Evolutionary conservation across 2,329 filamentous ascomycete species (phyloP), one percentile per base, ranked within the genome.

Genomic region (Ophiostoma perfectum): DNA sequence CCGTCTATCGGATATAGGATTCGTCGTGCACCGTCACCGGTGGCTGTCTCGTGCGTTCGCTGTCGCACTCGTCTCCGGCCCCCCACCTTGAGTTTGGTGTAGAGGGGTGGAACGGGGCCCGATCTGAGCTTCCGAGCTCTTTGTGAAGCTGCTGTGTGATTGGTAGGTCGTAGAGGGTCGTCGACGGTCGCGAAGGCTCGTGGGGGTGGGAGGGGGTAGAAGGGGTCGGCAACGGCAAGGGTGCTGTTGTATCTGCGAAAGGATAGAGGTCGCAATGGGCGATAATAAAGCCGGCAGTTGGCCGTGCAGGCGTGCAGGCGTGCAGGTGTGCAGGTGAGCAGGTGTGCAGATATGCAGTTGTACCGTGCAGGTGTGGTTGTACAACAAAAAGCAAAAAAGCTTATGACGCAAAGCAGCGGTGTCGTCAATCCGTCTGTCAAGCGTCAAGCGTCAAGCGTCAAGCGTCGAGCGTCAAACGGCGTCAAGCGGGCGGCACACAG

Each of bases 361-460:
- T 27, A 27, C 27, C 27, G 27, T 27, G 27, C 27, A 27, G 18
- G 8, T 47, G 18, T 47, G 12, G 14, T 66, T 66, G 44, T 66
- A 45, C 27, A 63, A 42, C 60, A 42, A 60, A 38, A 63, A 42
- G 60, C 39, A 60, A 58, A 52, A 27, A 8, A 18, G 55, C 55
- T 6, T 60, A 60, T 60, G 55, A 60, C 55, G 55, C 55, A 38
- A 52, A 52, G 64, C 44, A 39, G 44, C 36, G 64, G 64, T 39
- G 64, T 52, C 41, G 64, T 66, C 49, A 55, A 55, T n/a, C 49
- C n/a, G 49, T 12, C 18, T 18, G 49, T 18, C 49, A 18, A 18
- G n/a, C 27, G 49, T 55, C 38, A 49, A 49, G 42, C 18, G 44
- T 38, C 42, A 44, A 38, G 44, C 18, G 45, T 45, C 49, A 27